Base-by-base conservation (phyloP, 768 basidiomycete genomes). In the Termitomyces sp. region DNA sequence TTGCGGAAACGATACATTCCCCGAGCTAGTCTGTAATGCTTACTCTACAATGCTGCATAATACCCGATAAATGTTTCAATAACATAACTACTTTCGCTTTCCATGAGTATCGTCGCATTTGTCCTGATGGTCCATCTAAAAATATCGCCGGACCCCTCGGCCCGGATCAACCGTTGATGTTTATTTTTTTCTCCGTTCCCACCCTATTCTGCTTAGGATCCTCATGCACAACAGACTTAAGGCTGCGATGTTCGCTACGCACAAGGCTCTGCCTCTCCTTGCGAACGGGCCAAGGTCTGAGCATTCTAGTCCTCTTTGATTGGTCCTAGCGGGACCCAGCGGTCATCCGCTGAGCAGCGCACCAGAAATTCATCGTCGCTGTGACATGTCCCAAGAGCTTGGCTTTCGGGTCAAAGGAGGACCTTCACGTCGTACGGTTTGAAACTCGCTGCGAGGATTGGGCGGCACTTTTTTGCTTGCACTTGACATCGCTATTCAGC, bases 181-280 rank as follows among this genome's bases (percentile, higher is more conserved):
- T 1, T 37, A 32, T 14, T 25, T n/a, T 27, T 40, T 40, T 8
- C 29, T n/a, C 12, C 19, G 17, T 41, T 21, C 7, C 29, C 19
- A 12, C 17, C 17, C 38, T 29, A 4, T 34, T 31, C 16, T 53
- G 1, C 17, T 19, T 29, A 48, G n/a, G 19, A 37, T 50, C 17
- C 14, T 32, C 40, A 47, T 47, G 31, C 59, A 46, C 64, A 63
- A 66, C 73, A 77, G 75, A 62, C 69, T 66, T 59, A 74, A 75
- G 66, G 73, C 73, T 74, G 73, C 73, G 73, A 75, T 64, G 70
- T 73, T 77, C 83, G 83, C 73, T 62, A 73, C 83, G 66, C 62
- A 83, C 80, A 76, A 75, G 77, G 75, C 58, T 66, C 64, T 57
- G 58, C 67, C 63, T 57, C 59, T 57, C 52, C 61, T 70, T 55